These are phyloP conservation scores for Ophiostoma sp. DNA, from an alignment of 2,329 filamentous ascomycete genomes.

Conservation along the genomic window DNA sequence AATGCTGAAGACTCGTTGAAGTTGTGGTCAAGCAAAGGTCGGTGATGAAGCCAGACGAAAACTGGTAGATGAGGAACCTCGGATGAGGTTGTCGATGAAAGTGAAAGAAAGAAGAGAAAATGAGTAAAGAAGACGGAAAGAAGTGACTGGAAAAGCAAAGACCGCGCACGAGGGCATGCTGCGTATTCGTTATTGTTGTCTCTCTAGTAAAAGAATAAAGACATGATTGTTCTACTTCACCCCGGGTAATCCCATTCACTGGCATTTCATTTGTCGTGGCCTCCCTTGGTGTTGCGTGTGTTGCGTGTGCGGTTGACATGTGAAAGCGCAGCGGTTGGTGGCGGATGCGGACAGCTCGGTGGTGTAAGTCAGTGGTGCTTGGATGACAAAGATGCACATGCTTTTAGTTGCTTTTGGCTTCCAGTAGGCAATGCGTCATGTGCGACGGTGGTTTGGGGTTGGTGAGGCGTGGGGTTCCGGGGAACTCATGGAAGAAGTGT, in stretches of 20 bases:
- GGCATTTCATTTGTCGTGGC: not conserved
- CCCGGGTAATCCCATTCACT: not conserved
- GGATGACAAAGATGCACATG: slow-evolving; percentile 4
- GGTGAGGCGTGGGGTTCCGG: slow-evolving; percentile 11
- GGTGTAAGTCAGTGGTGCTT: not conserved
- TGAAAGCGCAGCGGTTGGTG: slow-evolving; percentile 7
- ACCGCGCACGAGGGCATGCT: not conserved
- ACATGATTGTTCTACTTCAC: slow-evolving; percentile 1
- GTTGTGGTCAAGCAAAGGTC: not conserved
- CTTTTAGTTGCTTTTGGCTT: not conserved
- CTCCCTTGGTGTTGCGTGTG: not conserved
- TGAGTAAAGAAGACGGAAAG: not conserved
- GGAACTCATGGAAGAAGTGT: slow-evolving; percentile 1
- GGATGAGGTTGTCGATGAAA: not conserved
- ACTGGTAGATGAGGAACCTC: not conserved
- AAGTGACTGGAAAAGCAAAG: slow-evolving; percentile 11
- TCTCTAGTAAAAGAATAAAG: not conserved
- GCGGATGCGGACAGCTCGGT: slow-evolving; percentile 5
- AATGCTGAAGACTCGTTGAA: not conserved
- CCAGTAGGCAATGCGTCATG: not conserved
- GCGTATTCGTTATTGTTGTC: not conserved
- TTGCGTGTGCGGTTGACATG: not conserved
- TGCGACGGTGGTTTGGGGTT: not conserved
- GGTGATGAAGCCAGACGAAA: not conserved
- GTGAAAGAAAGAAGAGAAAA: not conserved